Evolutionary conservation across 2,329 filamentous ascomycete species (phyloP), one percentile per base, ranked within the genome.

Genomic region (Stachybotrys echinatus): DNA sequence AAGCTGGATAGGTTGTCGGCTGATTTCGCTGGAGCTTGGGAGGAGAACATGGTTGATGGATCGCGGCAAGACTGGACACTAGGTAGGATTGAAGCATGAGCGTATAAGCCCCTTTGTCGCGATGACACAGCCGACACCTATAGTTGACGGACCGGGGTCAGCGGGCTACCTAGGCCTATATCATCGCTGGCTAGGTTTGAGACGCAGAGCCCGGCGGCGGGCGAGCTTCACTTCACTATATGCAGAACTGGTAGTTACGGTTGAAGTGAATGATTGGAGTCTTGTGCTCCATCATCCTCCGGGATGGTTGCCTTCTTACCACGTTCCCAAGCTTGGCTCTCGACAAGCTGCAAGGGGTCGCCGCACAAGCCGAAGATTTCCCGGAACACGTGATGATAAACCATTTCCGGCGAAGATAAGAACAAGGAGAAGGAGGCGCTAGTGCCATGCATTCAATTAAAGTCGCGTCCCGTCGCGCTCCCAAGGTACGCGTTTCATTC

Each of bases 1-100:
- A 76, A 69, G 23, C 81, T 75, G 14, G 80, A 74, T 58, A 87
- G 68, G 62, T 81, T 85, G 67, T 87, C 84, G 61, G 83, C 75
- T 55, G 84, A 87, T 70, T 83, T 84, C 61, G 81, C 79, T 57
- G 80, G 22, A 22, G 23, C 79, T 57, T 71, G 77, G 48, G 73
- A 64, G 55, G 77, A 78, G 64, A 77, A 81, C 84, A 87, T 87
- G 69, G 65, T 74, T 61, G 58, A 57, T 51, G 59, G 10, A 10
- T 12, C 12, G 37, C 42, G 58, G 52, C 51, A 54, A 45, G 27
- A 34, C 14, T 10, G 27, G 27, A 10, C 27, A 5, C 10, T 34
- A 34, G n/a, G 27, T 34, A 5, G 27, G 14, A 34, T 14, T 2
- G 27, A 14, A 34, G 27, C 27, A 34, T 34, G 27, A 34, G 27